Percentiles rank a stretch among this genome's conserved stretches.
Evolutionary conservation across 768 basidiomycete genomes (phyloP).

Genomic region (Leccinellum albellum): DNA sequence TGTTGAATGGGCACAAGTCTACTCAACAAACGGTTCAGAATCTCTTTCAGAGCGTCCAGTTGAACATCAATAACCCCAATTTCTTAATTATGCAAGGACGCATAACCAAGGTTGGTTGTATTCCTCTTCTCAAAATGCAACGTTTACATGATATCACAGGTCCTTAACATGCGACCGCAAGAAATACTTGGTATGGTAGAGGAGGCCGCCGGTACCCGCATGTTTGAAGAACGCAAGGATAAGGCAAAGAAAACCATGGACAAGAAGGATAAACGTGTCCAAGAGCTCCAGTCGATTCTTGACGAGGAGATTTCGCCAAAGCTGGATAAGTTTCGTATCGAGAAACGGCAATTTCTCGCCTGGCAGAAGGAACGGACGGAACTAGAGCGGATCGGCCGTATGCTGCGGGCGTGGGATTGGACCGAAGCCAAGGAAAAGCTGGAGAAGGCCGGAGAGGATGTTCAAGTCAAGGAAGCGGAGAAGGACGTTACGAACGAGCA

Average conservation of each 20-base stretch:
- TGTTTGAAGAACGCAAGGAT: slow-evolving; percentile 99
- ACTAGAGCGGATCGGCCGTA: slow-evolving; percentile 78
- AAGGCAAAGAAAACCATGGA: slow-evolving; percentile 94
- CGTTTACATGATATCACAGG: slow-evolving; percentile 31
- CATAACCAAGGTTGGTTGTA: slow-evolving; percentile 79
- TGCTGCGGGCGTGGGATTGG: slow-evolving; percentile 90
- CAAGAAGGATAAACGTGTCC: slow-evolving; percentile 95
- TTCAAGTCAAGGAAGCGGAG: slow-evolving; percentile 48
- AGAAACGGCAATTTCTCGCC: slow-evolving; percentile 85
- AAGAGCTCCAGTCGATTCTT: slow-evolving; percentile 78
- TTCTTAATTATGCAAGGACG: slow-evolving; percentile 99
- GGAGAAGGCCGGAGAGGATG: slow-evolving; percentile 52
- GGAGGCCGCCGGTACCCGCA: slow-evolving; percentile 96
- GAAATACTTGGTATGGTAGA: slow-evolving; percentile 99
- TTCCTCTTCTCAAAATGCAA: neutral
- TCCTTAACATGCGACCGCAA: slow-evolving; percentile 96
- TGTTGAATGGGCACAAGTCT: slow-evolving; percentile 93
- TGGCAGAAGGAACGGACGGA: slow-evolving; percentile 89
- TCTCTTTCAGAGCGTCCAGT: slow-evolving; percentile 92
- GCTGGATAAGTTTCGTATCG: slow-evolving; percentile 80
- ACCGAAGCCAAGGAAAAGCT: slow-evolving; percentile 52
- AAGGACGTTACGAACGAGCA: slow-evolving; percentile 43
- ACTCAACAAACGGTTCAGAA: slow-evolving; percentile 82
- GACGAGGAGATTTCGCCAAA: slow-evolving; percentile 93
- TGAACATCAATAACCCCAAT: slow-evolving; percentile 99